Conservation (phyloP, 768 basidiomycete genomes). For the Lactarius pseudohatsudake region DNA sequence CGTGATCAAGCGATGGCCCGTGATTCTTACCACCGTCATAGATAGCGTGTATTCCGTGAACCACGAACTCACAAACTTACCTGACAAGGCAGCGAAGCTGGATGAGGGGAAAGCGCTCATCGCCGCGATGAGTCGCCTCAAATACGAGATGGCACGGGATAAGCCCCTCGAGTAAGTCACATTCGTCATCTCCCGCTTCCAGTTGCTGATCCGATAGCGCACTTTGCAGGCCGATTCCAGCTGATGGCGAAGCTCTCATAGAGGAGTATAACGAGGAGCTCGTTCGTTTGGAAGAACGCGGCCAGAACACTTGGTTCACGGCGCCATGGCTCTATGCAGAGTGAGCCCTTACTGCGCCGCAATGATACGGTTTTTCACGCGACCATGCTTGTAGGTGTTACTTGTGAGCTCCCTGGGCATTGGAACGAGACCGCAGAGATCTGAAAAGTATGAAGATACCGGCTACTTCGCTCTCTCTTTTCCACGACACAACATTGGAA, state of each 20-base stretch:
- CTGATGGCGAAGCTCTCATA: slow-evolving; percentile 71
- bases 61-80: slow-evolving; percentile 53
- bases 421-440: neutral
- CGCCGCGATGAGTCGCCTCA: slow-evolving; percentile 68
- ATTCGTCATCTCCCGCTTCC: neutral
- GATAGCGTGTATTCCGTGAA: slow-evolving; percentile 71
- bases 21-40: slow-evolving; percentile 79
- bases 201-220: slow-evolving; percentile 5
- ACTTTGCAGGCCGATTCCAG: slow-evolving; percentile 57
- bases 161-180: slow-evolving; percentile 58
- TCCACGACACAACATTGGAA: slow-evolving; percentile 67
- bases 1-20: slow-evolving; percentile 75
- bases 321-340: slow-evolving; percentile 97
- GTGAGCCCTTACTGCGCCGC: slow-evolving; percentile 46
- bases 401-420: slow-evolving; percentile 42
- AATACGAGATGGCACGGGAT: slow-evolving; percentile 87
- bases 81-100: slow-evolving; percentile 44
- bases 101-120: slow-evolving; percentile 81
- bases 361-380: neutral
- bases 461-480: slow-evolving; percentile 74
- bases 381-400: slow-evolving; percentile 56
- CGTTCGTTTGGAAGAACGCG: slow-evolving; percentile 43
- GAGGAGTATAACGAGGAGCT: slow-evolving; percentile 80
- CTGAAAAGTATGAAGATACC: slow-evolving; percentile 58
- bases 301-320: slow-evolving; percentile 80